phyloP scores from a whole-genome alignment of 805 yeast species.

The Kazachstania africana region DNA sequence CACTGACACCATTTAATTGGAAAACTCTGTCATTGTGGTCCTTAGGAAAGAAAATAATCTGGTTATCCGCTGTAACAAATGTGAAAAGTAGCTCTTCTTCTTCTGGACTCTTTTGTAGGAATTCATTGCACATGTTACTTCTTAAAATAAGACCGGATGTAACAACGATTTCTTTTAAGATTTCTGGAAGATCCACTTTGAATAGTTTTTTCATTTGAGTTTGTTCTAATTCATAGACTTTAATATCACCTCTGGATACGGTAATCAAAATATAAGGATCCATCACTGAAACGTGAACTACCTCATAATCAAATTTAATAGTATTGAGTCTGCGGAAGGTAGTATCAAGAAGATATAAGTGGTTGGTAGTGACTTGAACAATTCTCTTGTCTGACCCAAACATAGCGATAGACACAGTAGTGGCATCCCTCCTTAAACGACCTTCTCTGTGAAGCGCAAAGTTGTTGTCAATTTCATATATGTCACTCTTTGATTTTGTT shows the following conservation, averaged over 20 bases:
- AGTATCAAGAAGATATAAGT: conserved; percentile 50
- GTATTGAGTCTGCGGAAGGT: conserved; percentile 44
- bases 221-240: conserved; percentile 36
- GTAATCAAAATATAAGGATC: conserved; percentile 57
- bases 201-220: conserved; percentile 26
- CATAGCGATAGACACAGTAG: conserved; percentile 58
- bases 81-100: conserved; percentile 37
- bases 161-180: conserved; percentile 38
- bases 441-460: conserved; percentile 50
- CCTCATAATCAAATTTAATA: conserved; percentile 45
- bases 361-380: conserved; percentile 63
- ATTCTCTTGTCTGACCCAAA: conserved; percentile 44
- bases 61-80: conserved; percentile 66
- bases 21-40: conserved; percentile 33
- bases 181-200: conserved; percentile 28
- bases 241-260: conserved; percentile 59
- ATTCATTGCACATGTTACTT: conserved; percentile 35
- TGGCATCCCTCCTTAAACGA: conserved; percentile 50
- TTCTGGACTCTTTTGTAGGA: conserved; percentile 16
- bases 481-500: conserved; percentile 50
- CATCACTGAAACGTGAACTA: conserved; percentile 47
- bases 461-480: conserved; percentile 49
- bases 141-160: conserved; percentile 58
- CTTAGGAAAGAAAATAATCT: conserved; percentile 51
- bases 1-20: conserved; percentile 28